These are phyloP conservation scores for Jaapia argillacea DNA, from an alignment of 768 basidiomycete genomes.

Conservation along the genomic window DNA sequence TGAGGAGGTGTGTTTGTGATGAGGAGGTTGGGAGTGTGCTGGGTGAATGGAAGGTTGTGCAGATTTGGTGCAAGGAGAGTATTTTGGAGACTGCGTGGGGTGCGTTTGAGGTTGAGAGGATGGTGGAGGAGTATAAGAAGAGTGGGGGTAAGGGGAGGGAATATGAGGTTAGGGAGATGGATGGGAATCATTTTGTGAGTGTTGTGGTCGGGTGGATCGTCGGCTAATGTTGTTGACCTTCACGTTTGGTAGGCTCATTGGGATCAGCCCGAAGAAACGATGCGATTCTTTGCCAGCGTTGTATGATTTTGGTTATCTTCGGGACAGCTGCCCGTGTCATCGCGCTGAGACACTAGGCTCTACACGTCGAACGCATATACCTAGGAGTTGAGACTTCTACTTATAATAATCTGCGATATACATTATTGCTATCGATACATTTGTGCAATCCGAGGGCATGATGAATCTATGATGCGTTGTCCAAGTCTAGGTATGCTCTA, in stretches of 20 bases:
- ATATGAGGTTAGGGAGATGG: background rate
- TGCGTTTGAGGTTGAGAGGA: background rate
- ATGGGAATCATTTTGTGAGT: conserved; percentile 3
- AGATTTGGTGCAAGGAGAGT: background rate
- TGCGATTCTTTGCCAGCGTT: conserved; percentile 1
- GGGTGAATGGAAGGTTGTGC: background rate
- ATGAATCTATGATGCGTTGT: too few relatives aligned
- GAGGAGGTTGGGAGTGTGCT: background rate
- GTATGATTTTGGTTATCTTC: too few relatives aligned
- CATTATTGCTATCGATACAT: too few relatives aligned
- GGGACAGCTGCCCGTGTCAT: too few relatives aligned
- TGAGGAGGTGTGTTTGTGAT: background rate
- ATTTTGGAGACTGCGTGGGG: conserved; percentile 1
- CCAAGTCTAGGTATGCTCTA: too few relatives aligned
- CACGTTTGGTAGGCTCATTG: conserved; percentile 1
- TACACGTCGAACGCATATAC: too few relatives aligned
- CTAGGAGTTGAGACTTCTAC: too few relatives aligned
- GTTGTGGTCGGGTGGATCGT: background rate
- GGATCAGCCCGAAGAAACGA: conserved; percentile 2
- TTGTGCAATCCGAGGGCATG: too few relatives aligned
- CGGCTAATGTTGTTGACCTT: background rate
- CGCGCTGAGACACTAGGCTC: too few relatives aligned
- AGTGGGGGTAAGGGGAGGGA: background rate
- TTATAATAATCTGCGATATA: too few relatives aligned
- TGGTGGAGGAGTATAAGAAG: background rate